These are phyloP conservation scores for Mangifera indica DNA, from an alignment of 345 rosid species.

Conservation along the genomic window DNA sequence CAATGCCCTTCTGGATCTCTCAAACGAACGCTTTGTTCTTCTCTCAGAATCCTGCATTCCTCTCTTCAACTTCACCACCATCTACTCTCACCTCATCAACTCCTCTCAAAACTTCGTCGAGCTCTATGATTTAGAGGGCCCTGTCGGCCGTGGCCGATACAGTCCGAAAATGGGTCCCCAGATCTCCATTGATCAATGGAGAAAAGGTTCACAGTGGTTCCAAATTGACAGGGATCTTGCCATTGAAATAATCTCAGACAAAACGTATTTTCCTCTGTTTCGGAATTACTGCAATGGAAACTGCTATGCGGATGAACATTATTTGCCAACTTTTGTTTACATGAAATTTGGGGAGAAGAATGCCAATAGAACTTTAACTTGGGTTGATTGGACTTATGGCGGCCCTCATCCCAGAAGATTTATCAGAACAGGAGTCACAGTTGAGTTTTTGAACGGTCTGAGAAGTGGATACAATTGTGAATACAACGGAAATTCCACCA, in stretches of 20 bases:
- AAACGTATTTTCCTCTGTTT: conserved; percentile 53
- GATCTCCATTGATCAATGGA: conserved; percentile 52
- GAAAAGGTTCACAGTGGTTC: conserved; percentile 94
- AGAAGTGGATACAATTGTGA: conserved; percentile 47
- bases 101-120: conserved; percentile 52
- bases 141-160: conserved; percentile 74
- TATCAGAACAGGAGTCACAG: conserved; percentile 43
- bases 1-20: conserved; percentile 66
- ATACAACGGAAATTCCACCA: conserved; percentile 56
- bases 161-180: conserved; percentile 53
- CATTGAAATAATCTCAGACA: conserved; percentile 54
- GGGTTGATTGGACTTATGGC: conserved; percentile 81
- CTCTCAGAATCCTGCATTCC: conserved; percentile 90
- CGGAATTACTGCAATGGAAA: conserved; percentile 45
- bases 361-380: conserved; percentile 69
- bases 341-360: conserved; percentile 37
- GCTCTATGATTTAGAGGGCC: conserved; percentile 49
- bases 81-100: conserved; percentile 56
- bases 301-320: conserved; percentile 82
- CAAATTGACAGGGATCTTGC: conserved; percentile 65
- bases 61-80: conserved; percentile 68
- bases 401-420: conserved; percentile 73
- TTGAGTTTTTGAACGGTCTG: conserved; percentile 48
- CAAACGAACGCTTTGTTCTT: conserved; percentile 72
- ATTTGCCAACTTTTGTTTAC: conserved; percentile 63